Evolutionary conservation across 495 filamentous ascomycete genomes (phyloP).

Genomic region (Podospora tetraspora): DNA sequence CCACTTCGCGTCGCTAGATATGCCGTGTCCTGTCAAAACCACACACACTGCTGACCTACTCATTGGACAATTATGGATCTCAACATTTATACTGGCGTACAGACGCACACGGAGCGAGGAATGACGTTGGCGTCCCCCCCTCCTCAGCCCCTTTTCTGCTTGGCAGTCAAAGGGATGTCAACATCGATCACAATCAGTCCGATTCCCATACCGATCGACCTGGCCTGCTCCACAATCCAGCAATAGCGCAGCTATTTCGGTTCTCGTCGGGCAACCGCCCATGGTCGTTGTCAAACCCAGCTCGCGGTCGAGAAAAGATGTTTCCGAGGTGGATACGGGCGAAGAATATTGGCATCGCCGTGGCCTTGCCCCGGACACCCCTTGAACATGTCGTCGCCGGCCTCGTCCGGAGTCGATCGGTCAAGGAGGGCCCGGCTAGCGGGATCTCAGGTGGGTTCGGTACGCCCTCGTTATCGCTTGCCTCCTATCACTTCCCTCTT

Average conservation of each 20-base stretch:
- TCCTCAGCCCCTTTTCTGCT: neutral
- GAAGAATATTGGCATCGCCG: neutral
- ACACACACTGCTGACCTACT: neutral
- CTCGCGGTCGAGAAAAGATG: neutral
- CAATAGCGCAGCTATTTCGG: neutral
- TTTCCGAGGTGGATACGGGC: neutral
- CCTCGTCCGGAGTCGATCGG: neutral
- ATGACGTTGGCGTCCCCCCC: neutral
- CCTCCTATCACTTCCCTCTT: neutral
- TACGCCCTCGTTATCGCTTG: neutral
- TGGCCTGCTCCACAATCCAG: neutral
- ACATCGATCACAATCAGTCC: constrained; percentile 2
- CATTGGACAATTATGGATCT: neutral
- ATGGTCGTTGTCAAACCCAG: neutral
- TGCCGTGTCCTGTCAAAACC: neutral
- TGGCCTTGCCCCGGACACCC: neutral
- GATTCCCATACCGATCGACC: neutral
- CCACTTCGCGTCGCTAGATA: neutral
- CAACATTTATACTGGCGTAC: neutral
- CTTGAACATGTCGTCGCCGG: neutral
- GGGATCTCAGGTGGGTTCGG: neutral
- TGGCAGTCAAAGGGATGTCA: neutral
- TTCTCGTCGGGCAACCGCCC: neutral
- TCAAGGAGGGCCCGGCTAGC: neutral
- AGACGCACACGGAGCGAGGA: neutral